Base-by-base conservation (phyloP, 371 early-diverging fungal genomes). In the Syncephalastrum racemosum region DNA sequence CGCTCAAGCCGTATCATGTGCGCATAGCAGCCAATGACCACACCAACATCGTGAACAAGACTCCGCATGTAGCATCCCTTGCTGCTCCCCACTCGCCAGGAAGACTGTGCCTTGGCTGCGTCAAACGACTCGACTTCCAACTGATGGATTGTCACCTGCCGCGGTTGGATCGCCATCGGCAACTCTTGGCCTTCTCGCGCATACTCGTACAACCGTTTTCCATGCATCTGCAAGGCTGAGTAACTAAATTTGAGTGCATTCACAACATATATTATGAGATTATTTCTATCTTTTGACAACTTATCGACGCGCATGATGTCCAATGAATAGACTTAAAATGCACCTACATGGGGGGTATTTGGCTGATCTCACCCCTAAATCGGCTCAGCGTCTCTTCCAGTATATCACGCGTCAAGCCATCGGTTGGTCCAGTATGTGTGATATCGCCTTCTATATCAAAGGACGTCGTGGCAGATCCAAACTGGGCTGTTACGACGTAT, bases 31-130 rank as follows among this genome's bases (percentile, higher is more conserved):
- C 68, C 73, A 55, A 79, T 60, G 2, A 58, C 36, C 3, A 58
- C 54, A 1, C 75, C 77, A 19, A 81, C 48, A 55, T 81, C 79
- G 55, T 79, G 58, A 12, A 81, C 70, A 8, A 81, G 41, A 44
- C 75, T 77, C 41, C 81, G 67, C 68, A 81, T 77, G 56, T 81
- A 81, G 14, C 76, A 71, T 1, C 81, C 81, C 49, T 78, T 76
- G 19, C 75, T 68, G 56, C 79, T 75, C 41, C 58, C 50, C 7
- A 81, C 75, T 16, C 50, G 41, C 13, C 75, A 54, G 8, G 50
- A 20, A 24, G 61, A 57, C 12, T 18, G 27, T 27, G 41, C 50
- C 23, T 51, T 7, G 19, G 62, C 50, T 7, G 49, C 39, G 18
- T 66, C 20, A 50, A 46, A 72, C 7, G 57, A 54, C 10, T 59